phyloP scores from a whole-genome alignment of 2,329 filamentous ascomycete genomes.

The Neofusicoccum laricinum region DNA sequence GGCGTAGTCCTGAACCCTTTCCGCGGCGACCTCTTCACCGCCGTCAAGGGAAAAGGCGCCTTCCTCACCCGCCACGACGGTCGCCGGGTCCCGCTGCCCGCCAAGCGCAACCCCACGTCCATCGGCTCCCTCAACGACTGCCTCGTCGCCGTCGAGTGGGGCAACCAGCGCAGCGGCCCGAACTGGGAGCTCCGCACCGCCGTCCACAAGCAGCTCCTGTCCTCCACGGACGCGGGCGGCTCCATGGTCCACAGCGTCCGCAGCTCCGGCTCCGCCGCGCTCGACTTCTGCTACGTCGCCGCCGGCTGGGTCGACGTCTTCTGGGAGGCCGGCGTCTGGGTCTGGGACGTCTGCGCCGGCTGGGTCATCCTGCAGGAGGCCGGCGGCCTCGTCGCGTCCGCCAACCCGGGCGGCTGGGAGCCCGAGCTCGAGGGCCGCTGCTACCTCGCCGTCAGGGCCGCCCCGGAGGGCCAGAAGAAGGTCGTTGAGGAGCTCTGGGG shows the following conservation, averaged over 20 bases:
- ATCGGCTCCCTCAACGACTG: constrained; percentile 31
- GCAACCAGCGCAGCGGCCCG: constrained; percentile 33
- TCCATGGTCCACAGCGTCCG: constrained; percentile 35
- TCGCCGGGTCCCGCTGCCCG: constrained; percentile 27
- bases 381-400: constrained; percentile 34
- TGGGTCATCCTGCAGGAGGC: constrained; percentile 39
- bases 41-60: constrained; percentile 32
- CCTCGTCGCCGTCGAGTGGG: constrained; percentile 37
- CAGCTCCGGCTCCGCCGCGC: constrained; percentile 34
- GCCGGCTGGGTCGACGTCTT: constrained; percentile 33
- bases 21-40: constrained; percentile 33
- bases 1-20: constrained; percentile 37
- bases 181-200: constrained; percentile 36
- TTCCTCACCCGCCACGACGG: constrained; percentile 26
- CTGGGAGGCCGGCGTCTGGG: constrained; percentile 37
- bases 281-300: constrained; percentile 40
- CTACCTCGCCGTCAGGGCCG: constrained; percentile 34
- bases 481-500: constrained; percentile 36
- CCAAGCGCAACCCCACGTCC: constrained; percentile 26
- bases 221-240: constrained; percentile 26
- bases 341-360: constrained; percentile 38
- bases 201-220: constrained; percentile 30
- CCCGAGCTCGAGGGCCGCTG: constrained; percentile 32
- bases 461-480: constrained; percentile 29
- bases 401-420: constrained; percentile 36